phyloP scores from a whole-genome alignment of 2,329 filamentous ascomycete genomes.

The Paecilomyces sp. region DNA sequence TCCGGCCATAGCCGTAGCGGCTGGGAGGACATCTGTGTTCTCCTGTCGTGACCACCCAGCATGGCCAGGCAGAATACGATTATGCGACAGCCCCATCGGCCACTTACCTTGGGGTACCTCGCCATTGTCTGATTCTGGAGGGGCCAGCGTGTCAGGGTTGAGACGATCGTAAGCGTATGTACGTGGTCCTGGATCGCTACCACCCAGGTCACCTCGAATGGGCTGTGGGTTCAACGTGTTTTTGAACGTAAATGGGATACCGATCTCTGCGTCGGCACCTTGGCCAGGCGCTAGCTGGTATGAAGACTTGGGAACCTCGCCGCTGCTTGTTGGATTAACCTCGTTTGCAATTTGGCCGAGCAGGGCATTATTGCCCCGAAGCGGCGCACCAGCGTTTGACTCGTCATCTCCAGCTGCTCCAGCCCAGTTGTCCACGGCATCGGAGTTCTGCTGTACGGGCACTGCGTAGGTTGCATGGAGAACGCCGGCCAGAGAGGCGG shows the following conservation, averaged over 20 bases:
- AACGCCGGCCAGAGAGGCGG: no score
- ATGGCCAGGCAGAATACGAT: conserved; percentile 30
- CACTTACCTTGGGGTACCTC: conserved; percentile 32
- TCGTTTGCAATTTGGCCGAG: conserved; percentile 6
- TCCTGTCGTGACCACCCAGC: conserved; percentile 46
- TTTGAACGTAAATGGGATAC: conserved; percentile 7
- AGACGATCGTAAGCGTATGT: conserved; percentile 6
- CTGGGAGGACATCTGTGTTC: conserved; percentile 40
- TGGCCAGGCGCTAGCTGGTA: conserved; percentile 9
- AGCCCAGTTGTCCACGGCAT: not conserved
- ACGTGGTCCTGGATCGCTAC: conserved; percentile 10
- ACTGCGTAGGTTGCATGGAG: no score
- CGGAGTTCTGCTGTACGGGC: no score
- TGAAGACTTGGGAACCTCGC: conserved; percentile 2
- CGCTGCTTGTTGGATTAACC: conserved; percentile 5
- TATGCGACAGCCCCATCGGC: conserved; percentile 43
- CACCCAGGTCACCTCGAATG: conserved; percentile 7
- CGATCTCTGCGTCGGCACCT: conserved; percentile 3
- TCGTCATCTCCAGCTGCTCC: conserved; percentile 1
- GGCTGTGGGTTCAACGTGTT: conserved; percentile 5
- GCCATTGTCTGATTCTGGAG: conserved; percentile 3
- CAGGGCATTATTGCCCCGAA: conserved; percentile 1
- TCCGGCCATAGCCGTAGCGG: conserved; percentile 40
- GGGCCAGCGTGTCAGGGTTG: conserved; percentile 6
- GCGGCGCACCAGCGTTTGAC: conserved; percentile 2